Conservation (phyloP, 805 yeast genomes). For the Martiniozyma abietophila region DNA sequence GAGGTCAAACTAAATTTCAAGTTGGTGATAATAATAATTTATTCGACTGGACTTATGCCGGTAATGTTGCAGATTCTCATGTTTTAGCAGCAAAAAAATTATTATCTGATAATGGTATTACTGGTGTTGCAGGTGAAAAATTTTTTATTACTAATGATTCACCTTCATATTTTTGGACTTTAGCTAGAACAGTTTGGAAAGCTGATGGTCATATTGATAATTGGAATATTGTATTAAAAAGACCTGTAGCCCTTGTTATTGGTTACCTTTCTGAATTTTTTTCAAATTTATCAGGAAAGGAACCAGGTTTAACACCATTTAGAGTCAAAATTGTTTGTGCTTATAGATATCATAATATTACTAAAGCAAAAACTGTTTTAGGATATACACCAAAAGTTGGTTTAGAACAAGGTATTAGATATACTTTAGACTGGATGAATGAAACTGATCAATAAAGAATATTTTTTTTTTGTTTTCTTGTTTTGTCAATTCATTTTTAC, state of each 20-base stretch:
- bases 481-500: background rate
- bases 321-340: constrained; percentile 92
- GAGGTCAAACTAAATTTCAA: constrained; percentile 87
- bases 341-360: constrained; percentile 81
- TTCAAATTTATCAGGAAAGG: constrained; percentile 64
- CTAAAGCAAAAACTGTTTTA: constrained; percentile 70
- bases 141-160: constrained; percentile 90
- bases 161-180: constrained; percentile 94
- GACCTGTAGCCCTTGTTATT: constrained; percentile 68
- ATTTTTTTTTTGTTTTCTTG: background rate
- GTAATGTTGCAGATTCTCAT: constrained; percentile 96
- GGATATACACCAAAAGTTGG: constrained; percentile 77
- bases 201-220: constrained; percentile 82
- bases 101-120: constrained; percentile 35
- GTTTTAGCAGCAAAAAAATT: constrained; percentile 81
- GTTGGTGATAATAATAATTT: constrained; percentile 89
- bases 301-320: constrained; percentile 92
- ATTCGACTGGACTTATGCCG: constrained; percentile 97
- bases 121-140: constrained; percentile 67
- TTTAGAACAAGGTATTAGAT: constrained; percentile 68
- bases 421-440: constrained; percentile 83
- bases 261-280: constrained; percentile 77
- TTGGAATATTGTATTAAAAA: constrained; percentile 55
- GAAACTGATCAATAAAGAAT: constrained; percentile 38
- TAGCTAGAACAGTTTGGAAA: constrained; percentile 96